Percentiles rank a stretch among this genome's conserved stretches.
These are phyloP conservation scores for Eucalyptus polybractea DNA, from an alignment of 345 rosid species.

Conservation along the genomic window DNA sequence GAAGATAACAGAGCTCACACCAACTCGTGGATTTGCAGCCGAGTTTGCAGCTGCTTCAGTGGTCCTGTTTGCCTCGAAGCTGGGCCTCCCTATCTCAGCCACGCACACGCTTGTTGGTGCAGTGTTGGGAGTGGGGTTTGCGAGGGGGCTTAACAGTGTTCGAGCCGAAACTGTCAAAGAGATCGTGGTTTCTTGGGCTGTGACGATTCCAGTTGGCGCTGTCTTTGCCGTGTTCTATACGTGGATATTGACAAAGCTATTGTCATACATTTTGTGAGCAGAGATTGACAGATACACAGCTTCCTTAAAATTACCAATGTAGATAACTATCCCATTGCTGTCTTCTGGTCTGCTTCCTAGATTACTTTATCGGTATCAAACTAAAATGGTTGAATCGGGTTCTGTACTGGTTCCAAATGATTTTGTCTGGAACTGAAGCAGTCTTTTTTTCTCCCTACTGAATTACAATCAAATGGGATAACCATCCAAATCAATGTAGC, in stretches of 20 bases:
- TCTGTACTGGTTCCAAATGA: not conserved
- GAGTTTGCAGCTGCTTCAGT: conserved; percentile 92
- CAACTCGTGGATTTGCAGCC: conserved; percentile 90
- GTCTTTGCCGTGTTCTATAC: conserved; percentile 58
- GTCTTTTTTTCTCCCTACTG: not conserved
- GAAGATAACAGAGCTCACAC: conserved; percentile 87
- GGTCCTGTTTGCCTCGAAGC: conserved; percentile 73
- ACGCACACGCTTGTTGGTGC: conserved; percentile 94
- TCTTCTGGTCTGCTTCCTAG: not conserved
- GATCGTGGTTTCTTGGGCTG: conserved; percentile 76
- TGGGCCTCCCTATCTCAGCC: conserved; percentile 85
- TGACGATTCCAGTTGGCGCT: conserved; percentile 89
- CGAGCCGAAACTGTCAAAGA: conserved; percentile 80
- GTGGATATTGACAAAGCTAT: conserved; percentile 73
- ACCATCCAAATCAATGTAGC: not conserved
- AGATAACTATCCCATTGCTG: not conserved
- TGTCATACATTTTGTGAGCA: conserved; percentile 42
- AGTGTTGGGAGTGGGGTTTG: conserved; percentile 96
- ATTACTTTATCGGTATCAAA: not conserved
- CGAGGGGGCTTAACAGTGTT: conserved; percentile 77
- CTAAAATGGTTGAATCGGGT: not conserved
- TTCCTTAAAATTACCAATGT: not conserved
- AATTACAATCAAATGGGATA: not conserved
- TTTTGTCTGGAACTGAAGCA: not conserved
- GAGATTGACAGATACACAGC: not conserved